Evolutionary conservation across 441 rosid species (phyloP).

Genomic region (Pelargonium exstipulatum): DNA sequence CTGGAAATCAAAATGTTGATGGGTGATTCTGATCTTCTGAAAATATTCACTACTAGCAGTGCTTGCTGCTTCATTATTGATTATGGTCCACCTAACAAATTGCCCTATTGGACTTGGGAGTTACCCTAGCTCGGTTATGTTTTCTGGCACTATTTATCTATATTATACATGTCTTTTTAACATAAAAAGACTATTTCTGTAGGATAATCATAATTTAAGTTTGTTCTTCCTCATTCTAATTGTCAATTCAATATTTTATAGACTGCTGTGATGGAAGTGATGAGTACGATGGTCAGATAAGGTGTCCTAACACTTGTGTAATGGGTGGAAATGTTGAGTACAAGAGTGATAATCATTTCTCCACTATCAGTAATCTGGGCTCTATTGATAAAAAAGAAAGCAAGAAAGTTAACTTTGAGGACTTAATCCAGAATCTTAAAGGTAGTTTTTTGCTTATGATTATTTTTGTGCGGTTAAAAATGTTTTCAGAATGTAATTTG

Average conservation of each 20-base stretch:
- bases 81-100: too few species aligned
- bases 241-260: conserved; percentile 23
- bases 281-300: conserved; percentile 52
- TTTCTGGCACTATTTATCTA: neutral
- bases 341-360: conserved; percentile 31
- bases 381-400: conserved; percentile 27
- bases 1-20: neutral
- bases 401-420: conserved; percentile 29
- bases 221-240: neutral
- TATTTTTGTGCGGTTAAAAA: conserved; percentile 7
- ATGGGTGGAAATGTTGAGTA: conserved; percentile 72
- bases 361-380: conserved; percentile 20
- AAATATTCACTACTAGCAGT: neutral
- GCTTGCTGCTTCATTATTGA: too few species aligned
- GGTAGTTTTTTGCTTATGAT: conserved; percentile 28
- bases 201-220: neutral
- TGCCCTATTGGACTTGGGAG: too few species aligned
- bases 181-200: neutral
- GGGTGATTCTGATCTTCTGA: neutral
- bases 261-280: conserved; percentile 98
- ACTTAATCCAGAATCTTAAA: conserved; percentile 41
- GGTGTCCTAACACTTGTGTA: conserved; percentile 67
- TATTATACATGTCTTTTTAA: neutral
- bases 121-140: too few species aligned
- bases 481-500: conserved; percentile 15